Base-by-base conservation (phyloP, 1,284 basidiomycete genomes). In the Austroboletus niveus region DNA sequence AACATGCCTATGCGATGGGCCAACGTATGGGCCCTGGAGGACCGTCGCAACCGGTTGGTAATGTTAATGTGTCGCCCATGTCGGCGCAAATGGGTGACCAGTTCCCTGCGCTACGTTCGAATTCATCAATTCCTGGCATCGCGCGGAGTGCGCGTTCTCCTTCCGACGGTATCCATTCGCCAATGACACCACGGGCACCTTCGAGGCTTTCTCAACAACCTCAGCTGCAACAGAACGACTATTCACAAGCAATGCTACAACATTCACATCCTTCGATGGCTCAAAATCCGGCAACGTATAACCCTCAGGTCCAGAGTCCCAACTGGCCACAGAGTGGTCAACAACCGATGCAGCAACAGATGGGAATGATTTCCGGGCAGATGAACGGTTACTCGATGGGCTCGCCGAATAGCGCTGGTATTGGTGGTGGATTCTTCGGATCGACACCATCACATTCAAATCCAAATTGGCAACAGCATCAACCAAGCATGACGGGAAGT, bases 91-190 rank as follows among this genome's bases (percentile, higher is more conserved):
- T 51, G 44, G 60, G 51, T 27, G 66, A 70, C 66, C 52, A 53
- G 67, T 76, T 62, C 64, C 77, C 53, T 58, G 65, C 72, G 10
- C 64, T 80, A 45, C 76, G 79, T 29, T 81, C 82, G 17, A 81
- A 82, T 59, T 72, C 76, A 42, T 66, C 78, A 30, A 82, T 87
- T 53, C 84, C 85, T 1, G 85, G 86, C 5, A 88, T 89, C 52
- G 82, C 86, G 32, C 75, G 87, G 58, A 86, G 80, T 58, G 77
- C 79, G 47, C 75, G 85, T 51, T 88, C 87, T 40, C 87, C 87
- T 22, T 81, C 84, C 17, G 85, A 88, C 50, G 73, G 75, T 31
- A 74, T 73, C 7, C 74, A 79, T 46, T 79, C 82, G 22, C 84
- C 85, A 0, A 77, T 84, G 71, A 80, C 80, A 42, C 78, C 81